Conservation (phyloP, 179 eudicot species). For the Sideroxylon spinosum region DNA sequence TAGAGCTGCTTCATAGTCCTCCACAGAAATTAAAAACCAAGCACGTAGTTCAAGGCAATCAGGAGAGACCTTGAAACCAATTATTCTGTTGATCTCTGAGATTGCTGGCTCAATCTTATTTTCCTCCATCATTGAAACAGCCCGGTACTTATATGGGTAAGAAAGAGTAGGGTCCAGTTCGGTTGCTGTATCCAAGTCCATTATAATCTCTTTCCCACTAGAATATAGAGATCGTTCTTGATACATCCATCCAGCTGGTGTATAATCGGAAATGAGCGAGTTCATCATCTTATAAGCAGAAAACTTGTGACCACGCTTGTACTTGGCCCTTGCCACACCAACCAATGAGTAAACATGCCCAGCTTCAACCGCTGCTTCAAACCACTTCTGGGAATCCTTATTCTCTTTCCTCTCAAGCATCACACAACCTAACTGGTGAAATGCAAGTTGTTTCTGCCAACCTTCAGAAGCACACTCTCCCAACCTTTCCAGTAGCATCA, state of each 20-base stretch:
- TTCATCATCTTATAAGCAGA: slow-evolving; percentile 67
- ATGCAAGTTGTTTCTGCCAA: slow-evolving; percentile 74
- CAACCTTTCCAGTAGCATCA: slow-evolving; percentile 68
- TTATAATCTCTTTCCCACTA: slow-evolving; percentile 63
- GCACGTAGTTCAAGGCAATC: slow-evolving; percentile 87
- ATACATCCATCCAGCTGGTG: slow-evolving; percentile 83
- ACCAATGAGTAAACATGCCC: slow-evolving; percentile 75
- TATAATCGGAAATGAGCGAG: slow-evolving; percentile 49
- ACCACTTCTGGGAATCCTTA: slow-evolving; percentile 78
- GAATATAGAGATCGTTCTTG: slow-evolving; percentile 77
- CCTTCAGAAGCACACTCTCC: slow-evolving; percentile 46
- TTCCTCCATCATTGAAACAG: slow-evolving; percentile 56
- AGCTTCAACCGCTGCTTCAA: slow-evolving; percentile 56
- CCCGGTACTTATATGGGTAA: slow-evolving; percentile 74
- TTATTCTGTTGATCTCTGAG: slow-evolving; percentile 56
- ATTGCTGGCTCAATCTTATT: slow-evolving; percentile 42
- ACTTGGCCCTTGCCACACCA: slow-evolving; percentile 73
- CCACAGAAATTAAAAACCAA: slow-evolving; percentile 57
- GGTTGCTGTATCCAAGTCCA: slow-evolving; percentile 65
- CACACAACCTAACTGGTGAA: slow-evolving; percentile 77
- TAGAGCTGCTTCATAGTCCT: slow-evolving; percentile 72
- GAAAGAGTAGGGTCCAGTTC: slow-evolving; percentile 71
- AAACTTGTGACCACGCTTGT: slow-evolving; percentile 77
- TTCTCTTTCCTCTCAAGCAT: slow-evolving; percentile 76
- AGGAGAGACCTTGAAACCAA: slow-evolving; percentile 69